Evolutionary conservation across 805 yeast genomes (phyloP).

Genomic region (Wickerhamiella hasegawae): DNA sequence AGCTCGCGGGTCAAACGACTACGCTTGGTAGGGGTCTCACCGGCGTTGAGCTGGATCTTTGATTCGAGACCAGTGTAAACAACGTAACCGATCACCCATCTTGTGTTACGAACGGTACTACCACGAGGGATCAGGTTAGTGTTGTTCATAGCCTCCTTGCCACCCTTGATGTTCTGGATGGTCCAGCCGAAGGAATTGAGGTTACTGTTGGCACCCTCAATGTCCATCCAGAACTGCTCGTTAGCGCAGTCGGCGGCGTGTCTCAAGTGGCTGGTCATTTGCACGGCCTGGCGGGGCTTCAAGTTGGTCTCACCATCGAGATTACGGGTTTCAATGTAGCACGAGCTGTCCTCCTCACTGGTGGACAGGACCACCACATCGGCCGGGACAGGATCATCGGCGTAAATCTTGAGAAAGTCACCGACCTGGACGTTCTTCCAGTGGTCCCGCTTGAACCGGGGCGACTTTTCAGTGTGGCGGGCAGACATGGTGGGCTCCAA

Average conservation of each 20-base stretch:
- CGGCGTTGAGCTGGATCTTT: slow-evolving; percentile 68
- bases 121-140: slow-evolving; percentile 62
- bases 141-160: slow-evolving; percentile 40
- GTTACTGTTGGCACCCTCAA: slow-evolving; percentile 52
- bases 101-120: slow-evolving; percentile 55
- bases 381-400: slow-evolving; percentile 66
- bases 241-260: slow-evolving; percentile 43
- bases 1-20: slow-evolving; percentile 53
- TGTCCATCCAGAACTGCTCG: slow-evolving; percentile 43
- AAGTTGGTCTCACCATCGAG: slow-evolving; percentile 66
- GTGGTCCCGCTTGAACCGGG: slow-evolving; percentile 30
- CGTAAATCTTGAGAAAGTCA: slow-evolving; percentile 48
- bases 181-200: slow-evolving; percentile 55
- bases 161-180: slow-evolving; percentile 27
- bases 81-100: slow-evolving; percentile 61
- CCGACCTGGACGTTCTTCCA: slow-evolving; percentile 73
- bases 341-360: slow-evolving; percentile 52
- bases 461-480: slow-evolving; percentile 7
- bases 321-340: slow-evolving; percentile 54
- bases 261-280: slow-evolving; percentile 32
- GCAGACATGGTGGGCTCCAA: background rate
- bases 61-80: slow-evolving; percentile 63
- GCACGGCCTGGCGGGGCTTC: slow-evolving; percentile 40
- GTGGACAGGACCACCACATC: slow-evolving; percentile 54
- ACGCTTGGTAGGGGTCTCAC: slow-evolving; percentile 61